Evolutionary conservation across 208 protist genomes (phyloP).

Genomic region (Leptomonas seymouri): DNA sequence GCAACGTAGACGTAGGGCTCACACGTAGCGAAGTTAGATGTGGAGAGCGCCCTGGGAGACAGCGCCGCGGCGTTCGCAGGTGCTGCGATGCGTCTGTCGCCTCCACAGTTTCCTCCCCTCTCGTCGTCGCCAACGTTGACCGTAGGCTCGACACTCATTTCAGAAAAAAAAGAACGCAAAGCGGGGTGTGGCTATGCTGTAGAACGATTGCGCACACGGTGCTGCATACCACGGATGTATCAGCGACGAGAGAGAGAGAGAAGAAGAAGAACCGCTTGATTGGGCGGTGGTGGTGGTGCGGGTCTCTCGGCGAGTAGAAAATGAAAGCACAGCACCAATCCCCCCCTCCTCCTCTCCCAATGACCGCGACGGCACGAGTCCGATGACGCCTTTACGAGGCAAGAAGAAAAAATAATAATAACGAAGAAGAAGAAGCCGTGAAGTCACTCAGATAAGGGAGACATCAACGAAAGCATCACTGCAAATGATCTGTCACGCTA

Average conservation of each 20-base stretch:
- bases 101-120: background rate
- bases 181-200: background rate
- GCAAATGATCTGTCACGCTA: no score
- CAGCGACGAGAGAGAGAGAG: background rate
- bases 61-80: background rate
- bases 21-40: background rate
- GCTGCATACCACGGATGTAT: background rate
- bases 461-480: no score
- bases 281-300: no score
- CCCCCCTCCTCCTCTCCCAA: no score
- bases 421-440: no score
- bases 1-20: slow-evolving; percentile 11
- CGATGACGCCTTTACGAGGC: no score
- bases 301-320: no score
- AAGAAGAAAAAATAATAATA: no score
- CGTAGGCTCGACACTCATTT: background rate
- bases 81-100: background rate
- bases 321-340: no score
- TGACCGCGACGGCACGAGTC: no score
- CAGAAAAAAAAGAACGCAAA: no score
- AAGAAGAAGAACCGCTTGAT: slow-evolving; percentile 9
- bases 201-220: background rate
- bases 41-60: background rate
- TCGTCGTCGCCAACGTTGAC: slow-evolving; percentile 12
- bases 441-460: no score